Base-by-base conservation (phyloP, 768 basidiomycete species). In the Termitomyces sp. region DNA sequence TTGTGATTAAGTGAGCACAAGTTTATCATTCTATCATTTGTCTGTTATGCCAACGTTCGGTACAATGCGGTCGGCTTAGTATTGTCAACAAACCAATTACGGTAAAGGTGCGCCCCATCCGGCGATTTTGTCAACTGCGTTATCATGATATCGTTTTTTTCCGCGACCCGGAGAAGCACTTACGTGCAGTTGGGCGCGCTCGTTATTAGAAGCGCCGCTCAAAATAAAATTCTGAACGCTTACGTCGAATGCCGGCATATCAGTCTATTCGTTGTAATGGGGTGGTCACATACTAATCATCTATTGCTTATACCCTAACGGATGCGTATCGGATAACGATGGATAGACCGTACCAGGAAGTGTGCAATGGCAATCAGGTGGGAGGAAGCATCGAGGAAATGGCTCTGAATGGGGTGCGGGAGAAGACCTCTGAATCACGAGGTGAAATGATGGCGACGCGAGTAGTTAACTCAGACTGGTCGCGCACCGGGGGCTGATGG, bases 401-500 rank as follows among this genome's bases (percentile, higher is more conserved):
- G 13, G 39, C 39, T 53, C 44, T 55, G 46, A 5, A 58, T 50
- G 33, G 42, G 53, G 35, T 32, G 48, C 61, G 64, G 61, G 50
- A 65, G 61, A 62, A 62, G 61, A 51, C 52, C 36, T 56, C 56
- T 49, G 52, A 45, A 53, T 61, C 55, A 49, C 59, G 51, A 42
- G 57, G 49, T 51, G 49, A 42, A 39, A n/a, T 42, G 40, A 38
- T 53, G 46, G 40, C 44, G 24, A 44, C 7, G 32, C 3, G 24
- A 9, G 39, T 32, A 32, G 24, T 22, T n/a, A 12, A n/a, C 4
- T 42, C 33, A 18, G n/a, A 40, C 40, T 28, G 24, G 57, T 57
- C n/a, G 39, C 35, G 52, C 48, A 61, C 54, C 54, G 39, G 57
- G 60, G 60, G 24, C 40, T 65, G 57, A 64, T 55, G 24, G 28